These are phyloP conservation scores for Tetrahymena thermophila DNA, from an alignment of 73 alveolate genomes.

Conservation along the genomic window DNA sequence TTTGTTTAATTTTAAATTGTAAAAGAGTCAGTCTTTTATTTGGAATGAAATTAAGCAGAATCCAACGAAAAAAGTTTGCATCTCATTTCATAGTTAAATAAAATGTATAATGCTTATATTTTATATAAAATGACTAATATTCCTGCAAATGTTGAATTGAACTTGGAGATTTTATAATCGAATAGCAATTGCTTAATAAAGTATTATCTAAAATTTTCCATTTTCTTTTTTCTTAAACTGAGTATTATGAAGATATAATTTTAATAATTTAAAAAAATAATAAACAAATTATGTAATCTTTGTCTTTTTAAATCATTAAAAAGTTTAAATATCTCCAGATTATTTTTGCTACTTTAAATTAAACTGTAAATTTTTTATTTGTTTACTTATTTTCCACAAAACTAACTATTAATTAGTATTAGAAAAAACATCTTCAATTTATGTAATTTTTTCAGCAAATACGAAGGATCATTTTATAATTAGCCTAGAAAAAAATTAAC, in stretches of 20 bases:
- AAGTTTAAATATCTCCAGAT: no score
- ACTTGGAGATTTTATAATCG: neutral
- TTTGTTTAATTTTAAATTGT: neutral
- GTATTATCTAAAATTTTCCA: neutral
- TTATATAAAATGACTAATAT: neutral
- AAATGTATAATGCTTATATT: neutral
- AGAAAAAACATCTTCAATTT: no score
- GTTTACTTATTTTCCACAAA: no score
- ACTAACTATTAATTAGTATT: no score
- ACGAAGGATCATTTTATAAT: no score
- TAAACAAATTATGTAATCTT: no score
- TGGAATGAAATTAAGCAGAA: neutral
- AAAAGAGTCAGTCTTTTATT: neutral
- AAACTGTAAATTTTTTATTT: no score
- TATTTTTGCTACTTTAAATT: no score
- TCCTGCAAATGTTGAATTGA: neutral
- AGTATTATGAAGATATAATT: neutral
- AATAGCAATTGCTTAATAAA: neutral
- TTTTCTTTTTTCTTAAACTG: neutral
- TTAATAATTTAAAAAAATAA: no score
- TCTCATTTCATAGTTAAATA: neutral
- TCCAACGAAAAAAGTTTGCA: neutral
- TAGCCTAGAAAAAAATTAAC: no score
- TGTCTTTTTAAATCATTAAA: no score
- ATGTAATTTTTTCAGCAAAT: no score